These are phyloP conservation scores for Erodium texanum DNA, from an alignment of 441 rosid genomes.

Conservation along the genomic window DNA sequence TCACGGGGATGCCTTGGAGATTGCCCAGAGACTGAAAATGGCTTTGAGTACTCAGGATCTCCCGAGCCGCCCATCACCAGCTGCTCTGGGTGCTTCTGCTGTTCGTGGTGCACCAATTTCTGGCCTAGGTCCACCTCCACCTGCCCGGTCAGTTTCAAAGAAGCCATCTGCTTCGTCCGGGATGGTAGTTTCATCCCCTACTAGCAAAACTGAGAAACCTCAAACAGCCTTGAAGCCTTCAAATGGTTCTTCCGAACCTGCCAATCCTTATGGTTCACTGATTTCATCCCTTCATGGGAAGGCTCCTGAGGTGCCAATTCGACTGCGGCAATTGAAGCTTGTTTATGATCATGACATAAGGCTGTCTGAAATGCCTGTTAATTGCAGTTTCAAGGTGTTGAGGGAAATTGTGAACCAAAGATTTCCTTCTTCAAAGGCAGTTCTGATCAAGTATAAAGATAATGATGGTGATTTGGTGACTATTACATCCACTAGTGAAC, in stretches of 20 bases:
- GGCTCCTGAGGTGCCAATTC: conserved; percentile 31
- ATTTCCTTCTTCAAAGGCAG: conserved; percentile 73
- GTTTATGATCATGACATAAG: conserved; percentile 85
- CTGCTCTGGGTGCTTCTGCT: conserved; percentile 94
- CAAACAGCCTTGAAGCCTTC: conserved; percentile 42
- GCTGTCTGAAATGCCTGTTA: conserved; percentile 72
- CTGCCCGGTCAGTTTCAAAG: conserved; percentile 58
- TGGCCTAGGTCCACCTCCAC: conserved; percentile 84
- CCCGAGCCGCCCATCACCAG: conserved; percentile 86
- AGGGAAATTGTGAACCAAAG: conserved; percentile 71
- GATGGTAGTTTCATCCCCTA: conserved; percentile 28
- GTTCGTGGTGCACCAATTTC: conserved; percentile 78
- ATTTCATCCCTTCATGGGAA: conserved; percentile 18
- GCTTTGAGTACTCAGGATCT: conserved; percentile 61
- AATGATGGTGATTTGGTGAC: conserved; percentile 91
- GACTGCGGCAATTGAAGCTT: conserved; percentile 71
- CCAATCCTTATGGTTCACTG: conserved; percentile 23
- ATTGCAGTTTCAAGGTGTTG: conserved; percentile 60
- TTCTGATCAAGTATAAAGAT: conserved; percentile 74
- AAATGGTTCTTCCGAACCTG: no score
- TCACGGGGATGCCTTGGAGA: conserved; percentile 70
- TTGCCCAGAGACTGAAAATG: conserved; percentile 48
- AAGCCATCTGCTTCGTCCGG: conserved; percentile 36
- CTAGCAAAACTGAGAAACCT: conserved; percentile 41
- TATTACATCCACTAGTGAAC: conserved; percentile 61